Evolutionary conservation across 371 early-diverging fungal genomes (phyloP).

Genomic region (Zopfochytrium polystomum): DNA sequence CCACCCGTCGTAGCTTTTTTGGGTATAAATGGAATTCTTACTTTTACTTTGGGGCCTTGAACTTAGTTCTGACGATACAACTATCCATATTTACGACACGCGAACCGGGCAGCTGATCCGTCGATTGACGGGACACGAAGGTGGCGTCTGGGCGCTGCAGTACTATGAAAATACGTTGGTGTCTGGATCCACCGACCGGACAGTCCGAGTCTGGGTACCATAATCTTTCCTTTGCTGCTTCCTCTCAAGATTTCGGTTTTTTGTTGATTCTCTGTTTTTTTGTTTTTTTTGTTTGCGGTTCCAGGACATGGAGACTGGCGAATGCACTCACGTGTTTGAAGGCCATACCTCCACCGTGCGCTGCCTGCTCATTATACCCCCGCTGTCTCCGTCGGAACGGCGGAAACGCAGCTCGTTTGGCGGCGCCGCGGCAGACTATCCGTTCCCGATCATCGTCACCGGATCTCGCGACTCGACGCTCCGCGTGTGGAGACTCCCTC

Average conservation of each 20-base stretch:
- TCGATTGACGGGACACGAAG: slow-evolving; percentile 85
- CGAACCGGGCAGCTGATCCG: slow-evolving; percentile 65
- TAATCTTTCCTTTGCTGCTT: no score
- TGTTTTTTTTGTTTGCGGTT: no score
- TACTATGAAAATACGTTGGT: slow-evolving; percentile 84
- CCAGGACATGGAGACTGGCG: slow-evolving; percentile 89
- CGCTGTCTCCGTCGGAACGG: slow-evolving; percentile 28
- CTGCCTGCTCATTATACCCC: slow-evolving; percentile 83
- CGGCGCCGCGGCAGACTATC: not conserved
- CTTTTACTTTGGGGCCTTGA: not conserved
- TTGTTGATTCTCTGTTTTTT: no score
- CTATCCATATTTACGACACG: slow-evolving; percentile 84
- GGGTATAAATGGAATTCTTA: not conserved
- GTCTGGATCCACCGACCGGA: slow-evolving; percentile 95
- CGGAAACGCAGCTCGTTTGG: no score
- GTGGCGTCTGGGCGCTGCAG: slow-evolving; percentile 98
- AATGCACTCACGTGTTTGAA: slow-evolving; percentile 80
- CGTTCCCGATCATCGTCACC: slow-evolving; percentile 73
- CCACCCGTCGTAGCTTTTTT: not conserved
- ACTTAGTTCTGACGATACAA: slow-evolving; percentile 70
- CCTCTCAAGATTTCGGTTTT: no score
- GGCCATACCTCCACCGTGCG: slow-evolving; percentile 97
- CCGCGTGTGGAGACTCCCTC: slow-evolving; percentile 90
- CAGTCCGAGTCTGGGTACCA: slow-evolving; percentile 97
- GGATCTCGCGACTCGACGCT: slow-evolving; percentile 96